phyloP scores from a whole-genome alignment of 495 filamentous ascomycete genomes.

The Pseudoneurospora amorphoporcata region DNA sequence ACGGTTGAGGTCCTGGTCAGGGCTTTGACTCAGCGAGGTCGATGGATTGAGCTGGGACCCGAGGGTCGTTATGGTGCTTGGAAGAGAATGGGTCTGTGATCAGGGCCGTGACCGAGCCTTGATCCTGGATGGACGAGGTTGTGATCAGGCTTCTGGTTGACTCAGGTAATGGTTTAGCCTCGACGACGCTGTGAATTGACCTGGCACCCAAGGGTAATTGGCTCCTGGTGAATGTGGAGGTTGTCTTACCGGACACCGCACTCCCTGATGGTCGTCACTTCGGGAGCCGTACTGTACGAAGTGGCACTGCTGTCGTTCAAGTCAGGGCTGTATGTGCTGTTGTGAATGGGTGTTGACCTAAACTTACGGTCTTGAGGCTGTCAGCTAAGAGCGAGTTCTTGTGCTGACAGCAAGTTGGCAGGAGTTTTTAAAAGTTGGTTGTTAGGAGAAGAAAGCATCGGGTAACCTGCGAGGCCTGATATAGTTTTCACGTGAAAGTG shows the following conservation, averaged over 20 bases:
- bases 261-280: constrained; percentile 29
- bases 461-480: background rate
- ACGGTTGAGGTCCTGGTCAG: constrained; percentile 42
- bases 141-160: constrained; percentile 64
- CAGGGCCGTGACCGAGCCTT: constrained; percentile 74
- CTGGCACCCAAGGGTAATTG: constrained; percentile 15
- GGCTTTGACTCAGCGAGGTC: constrained; percentile 19
- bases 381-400: background rate
- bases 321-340: constrained; percentile 20
- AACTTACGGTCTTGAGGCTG: background rate
- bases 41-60: constrained; percentile 9
- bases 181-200: constrained; percentile 11
- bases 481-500: background rate
- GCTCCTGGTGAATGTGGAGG: constrained; percentile 32
- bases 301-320: constrained; percentile 19
- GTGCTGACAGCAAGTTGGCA: background rate
- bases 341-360: constrained; percentile 1
- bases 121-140: constrained; percentile 78
- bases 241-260: constrained; percentile 48
- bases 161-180: constrained; percentile 16
- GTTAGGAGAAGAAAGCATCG: background rate
- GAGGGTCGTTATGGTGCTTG: constrained; percentile 10
- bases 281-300: constrained; percentile 19
- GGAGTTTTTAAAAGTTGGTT: background rate
- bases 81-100: constrained; percentile 83